phyloP scores from a whole-genome alignment of 148 eudicot genomes.

The Cornus florida region DNA sequence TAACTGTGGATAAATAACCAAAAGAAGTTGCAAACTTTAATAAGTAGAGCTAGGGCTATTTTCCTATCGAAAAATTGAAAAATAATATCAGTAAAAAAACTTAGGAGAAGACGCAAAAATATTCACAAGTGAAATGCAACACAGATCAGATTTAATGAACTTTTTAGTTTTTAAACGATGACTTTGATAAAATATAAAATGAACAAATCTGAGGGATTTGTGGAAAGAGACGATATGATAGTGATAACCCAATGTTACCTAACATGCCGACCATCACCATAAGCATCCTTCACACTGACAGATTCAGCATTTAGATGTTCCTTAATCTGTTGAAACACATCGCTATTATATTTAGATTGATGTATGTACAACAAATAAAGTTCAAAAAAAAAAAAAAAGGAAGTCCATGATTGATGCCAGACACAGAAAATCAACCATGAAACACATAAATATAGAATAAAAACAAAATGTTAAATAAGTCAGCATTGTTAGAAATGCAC shows the following conservation, averaged over 20 bases:
- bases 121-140: background rate
- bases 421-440: too few species aligned
- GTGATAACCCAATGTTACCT: conserved; percentile 37
- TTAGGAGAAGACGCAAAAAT: background rate
- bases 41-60: background rate
- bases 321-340: conserved; percentile 57
- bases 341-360: background rate
- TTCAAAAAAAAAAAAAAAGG: too few species aligned
- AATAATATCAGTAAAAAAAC: too few species aligned
- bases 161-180: too few species aligned
- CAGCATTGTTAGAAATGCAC: too few species aligned
- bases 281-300: conserved; percentile 78
- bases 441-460: too few species aligned
- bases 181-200: too few species aligned
- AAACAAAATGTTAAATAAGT: too few species aligned
- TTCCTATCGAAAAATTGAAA: background rate
- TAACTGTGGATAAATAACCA: background rate
- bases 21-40: background rate
- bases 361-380: too few species aligned
- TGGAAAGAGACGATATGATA: background rate
- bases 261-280: conserved; percentile 95
- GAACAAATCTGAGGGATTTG: background rate
- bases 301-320: conserved; percentile 75
- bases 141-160: background rate
- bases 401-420: too few species aligned